A percentile compares a stretch with the other conserved stretches of the same genome.
phyloP scores from a whole-genome alignment of 225 moss, liverwort and hornwort species.

The Physcomitrellopsis africana region DNA sequence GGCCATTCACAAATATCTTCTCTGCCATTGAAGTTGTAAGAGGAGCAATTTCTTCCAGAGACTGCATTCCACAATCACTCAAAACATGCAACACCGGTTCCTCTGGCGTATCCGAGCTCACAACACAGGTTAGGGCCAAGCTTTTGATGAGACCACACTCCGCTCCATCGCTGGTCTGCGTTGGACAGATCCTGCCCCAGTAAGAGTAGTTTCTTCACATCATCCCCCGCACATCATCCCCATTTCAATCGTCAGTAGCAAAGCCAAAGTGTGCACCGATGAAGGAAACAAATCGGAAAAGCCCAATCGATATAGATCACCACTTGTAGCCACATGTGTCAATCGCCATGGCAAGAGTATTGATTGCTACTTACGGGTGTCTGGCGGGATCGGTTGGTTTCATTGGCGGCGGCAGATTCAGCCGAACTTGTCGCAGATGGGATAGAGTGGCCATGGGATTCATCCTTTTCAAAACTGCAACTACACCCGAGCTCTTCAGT shows the following conservation, averaged over 20 bases:
- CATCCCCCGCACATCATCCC: slow-evolving; percentile 22
- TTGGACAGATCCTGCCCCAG: slow-evolving; percentile 84
- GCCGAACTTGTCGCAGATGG: slow-evolving; percentile 74
- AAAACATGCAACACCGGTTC: slow-evolving; percentile 53
- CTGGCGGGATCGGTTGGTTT: slow-evolving; percentile 79
- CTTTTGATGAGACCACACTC: slow-evolving; percentile 79
- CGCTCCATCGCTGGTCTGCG: slow-evolving; percentile 87
- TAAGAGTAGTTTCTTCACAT: slow-evolving; percentile 71
- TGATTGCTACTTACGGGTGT: slow-evolving; percentile 68
- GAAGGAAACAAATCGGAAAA: not conserved
- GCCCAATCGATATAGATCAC: not conserved
- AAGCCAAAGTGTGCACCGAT: not conserved
- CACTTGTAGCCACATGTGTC: slow-evolving; percentile 5
- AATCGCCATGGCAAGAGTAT: not conserved
- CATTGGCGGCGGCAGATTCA: slow-evolving; percentile 55
- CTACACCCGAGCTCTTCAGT: slow-evolving; percentile 76
- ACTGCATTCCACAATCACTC: slow-evolving; percentile 34
- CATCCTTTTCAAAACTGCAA: slow-evolving; percentile 75
- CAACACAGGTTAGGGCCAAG: slow-evolving; percentile 79
- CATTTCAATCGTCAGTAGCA: slow-evolving; percentile 21
- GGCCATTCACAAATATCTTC: slow-evolving; percentile 78
- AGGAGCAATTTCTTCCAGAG: slow-evolving; percentile 39
- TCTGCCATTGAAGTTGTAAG: slow-evolving; percentile 30
- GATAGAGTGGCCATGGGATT: slow-evolving; percentile 80
- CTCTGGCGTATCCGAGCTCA: slow-evolving; percentile 64